Evolutionary conservation across 768 basidiomycete species (phyloP), one percentile per base, ranked within the genome.

Genomic region (Fomitopsis pulvina): DNA sequence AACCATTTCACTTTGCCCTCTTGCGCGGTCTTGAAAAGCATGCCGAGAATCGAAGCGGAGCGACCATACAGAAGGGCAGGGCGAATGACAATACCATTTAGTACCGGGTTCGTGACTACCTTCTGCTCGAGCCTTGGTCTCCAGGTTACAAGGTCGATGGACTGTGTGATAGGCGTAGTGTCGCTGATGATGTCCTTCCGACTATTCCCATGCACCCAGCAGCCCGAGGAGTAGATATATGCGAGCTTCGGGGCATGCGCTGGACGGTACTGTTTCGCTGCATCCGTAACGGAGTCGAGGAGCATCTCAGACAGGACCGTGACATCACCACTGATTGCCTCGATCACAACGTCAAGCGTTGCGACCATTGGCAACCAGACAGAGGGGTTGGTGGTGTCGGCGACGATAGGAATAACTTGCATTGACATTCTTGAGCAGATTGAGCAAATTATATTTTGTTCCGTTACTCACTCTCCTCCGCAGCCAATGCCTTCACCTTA

Each of bases 51-150:
- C 4, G 74, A 74, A n/a, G 57, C 73, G 7, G 65, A 60, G 16
- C 67, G 65, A 5, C 75, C 76, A 55, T 74, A 75, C 14, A 76
- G 51, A n/a, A 75, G 51, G 4, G 64, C 57, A 0, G 73, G 71
- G 14, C 76, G 72, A 32, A 77, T 64, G 50, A 76, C 73, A 48
- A 75, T 69, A 18, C 74, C 74, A 54, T 72, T 66, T 6, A 76
- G 56, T 7, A 56, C 54, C 1, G 60, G 29, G 52, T 61, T 60
- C 8, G 22, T 55, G 30, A 66, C 39, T 20, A 71, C 62, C 28
- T 49, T 43, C 48, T 70, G 65, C 54, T 74, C 71, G 8, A 62
- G 45, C 4, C 41, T 61, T 0, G 65, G 61, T 21, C 68, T 67
- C 71, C 70, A 72, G 1, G 61, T 52, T 26, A 64, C 58, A 20